Percentiles rank a stretch among this genome's conserved stretches.
These are phyloP conservation scores for Agastache rugosa DNA, from an alignment of 257 asterid species.

Conservation along the genomic window DNA sequence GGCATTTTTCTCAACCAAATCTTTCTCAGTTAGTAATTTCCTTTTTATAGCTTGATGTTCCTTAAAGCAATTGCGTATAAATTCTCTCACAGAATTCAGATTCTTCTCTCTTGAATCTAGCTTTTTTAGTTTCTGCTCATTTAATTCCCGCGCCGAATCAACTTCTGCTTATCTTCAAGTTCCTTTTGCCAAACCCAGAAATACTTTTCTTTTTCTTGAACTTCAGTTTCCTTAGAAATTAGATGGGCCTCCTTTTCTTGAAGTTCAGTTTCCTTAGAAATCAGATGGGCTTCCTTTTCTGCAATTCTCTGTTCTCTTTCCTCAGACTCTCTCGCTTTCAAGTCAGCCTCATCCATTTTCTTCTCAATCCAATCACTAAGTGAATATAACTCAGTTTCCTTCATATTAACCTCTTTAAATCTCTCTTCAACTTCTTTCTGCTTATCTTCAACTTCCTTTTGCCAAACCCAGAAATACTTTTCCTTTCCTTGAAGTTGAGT, in stretches of 20 bases:
- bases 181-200: conserved; percentile 29
- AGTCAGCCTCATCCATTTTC: conserved; percentile 44
- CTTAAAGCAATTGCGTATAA: conserved; percentile 36
- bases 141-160: conserved; percentile 30
- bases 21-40: conserved; percentile 35
- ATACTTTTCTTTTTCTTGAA: background rate
- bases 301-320: conserved; percentile 24
- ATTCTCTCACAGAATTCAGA: conserved; percentile 41
- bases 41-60: conserved; percentile 43
- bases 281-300: conserved; percentile 18
- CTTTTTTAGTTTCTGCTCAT: conserved; percentile 31
- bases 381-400: conserved; percentile 32
- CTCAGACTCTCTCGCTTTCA: conserved; percentile 17
- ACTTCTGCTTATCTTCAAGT: conserved; percentile 43
- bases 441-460: conserved; percentile 41
- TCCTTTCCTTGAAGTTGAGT: background rate
- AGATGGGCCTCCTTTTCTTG: conserved; percentile 21
- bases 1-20: conserved; percentile 40
- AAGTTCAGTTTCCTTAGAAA: conserved; percentile 24
- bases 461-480: conserved; percentile 27
- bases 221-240: conserved; percentile 17
- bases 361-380: conserved; percentile 39
- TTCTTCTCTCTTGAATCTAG: conserved; percentile 48
- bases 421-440: conserved; percentile 34
- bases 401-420: conserved; percentile 9